These are phyloP conservation scores for Penicillium lagena DNA, from an alignment of 495 filamentous ascomycete genomes.

Conservation along the genomic window DNA sequence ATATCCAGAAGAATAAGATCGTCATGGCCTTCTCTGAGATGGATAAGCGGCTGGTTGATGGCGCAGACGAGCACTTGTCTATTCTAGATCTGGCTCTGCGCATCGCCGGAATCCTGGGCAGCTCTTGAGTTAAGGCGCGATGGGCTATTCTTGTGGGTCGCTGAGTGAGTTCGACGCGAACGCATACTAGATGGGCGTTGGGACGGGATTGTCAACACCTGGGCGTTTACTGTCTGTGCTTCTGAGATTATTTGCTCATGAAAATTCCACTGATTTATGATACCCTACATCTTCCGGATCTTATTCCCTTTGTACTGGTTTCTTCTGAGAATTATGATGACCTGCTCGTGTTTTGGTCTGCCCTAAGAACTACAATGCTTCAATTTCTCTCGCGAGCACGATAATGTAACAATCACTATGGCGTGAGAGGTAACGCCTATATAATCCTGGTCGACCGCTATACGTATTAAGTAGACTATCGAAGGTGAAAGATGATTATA, in stretches of 20 bases:
- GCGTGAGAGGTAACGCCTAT: too few species aligned
- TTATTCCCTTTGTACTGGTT: too few species aligned
- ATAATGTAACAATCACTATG: too few species aligned
- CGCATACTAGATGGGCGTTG: not conserved
- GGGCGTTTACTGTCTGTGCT: not conserved
- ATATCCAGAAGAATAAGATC: slow-evolving; percentile 86
- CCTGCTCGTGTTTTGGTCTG: too few species aligned
- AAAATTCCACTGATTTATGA: not conserved
- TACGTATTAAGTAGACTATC: too few species aligned
- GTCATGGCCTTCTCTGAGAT: slow-evolving; percentile 83
- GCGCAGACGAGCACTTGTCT: slow-evolving; percentile 91
- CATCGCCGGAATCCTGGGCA: slow-evolving; percentile 67
- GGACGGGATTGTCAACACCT: not conserved
- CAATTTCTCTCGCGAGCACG: too few species aligned
- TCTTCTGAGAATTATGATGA: too few species aligned
- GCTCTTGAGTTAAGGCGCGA: slow-evolving; percentile 2
- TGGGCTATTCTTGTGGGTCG: not conserved
- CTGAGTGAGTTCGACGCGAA: not conserved
- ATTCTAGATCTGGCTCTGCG: slow-evolving; percentile 79
- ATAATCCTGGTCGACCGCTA: too few species aligned
- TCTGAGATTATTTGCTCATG: not conserved
- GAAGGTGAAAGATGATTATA: too few species aligned
- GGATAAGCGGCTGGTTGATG: slow-evolving; percentile 93
- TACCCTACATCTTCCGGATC: not conserved
- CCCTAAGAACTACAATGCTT: too few species aligned